These are phyloP conservation scores for Diaporthe ilicicola DNA, from an alignment of 2,329 filamentous ascomycete species.

Conservation along the genomic window DNA sequence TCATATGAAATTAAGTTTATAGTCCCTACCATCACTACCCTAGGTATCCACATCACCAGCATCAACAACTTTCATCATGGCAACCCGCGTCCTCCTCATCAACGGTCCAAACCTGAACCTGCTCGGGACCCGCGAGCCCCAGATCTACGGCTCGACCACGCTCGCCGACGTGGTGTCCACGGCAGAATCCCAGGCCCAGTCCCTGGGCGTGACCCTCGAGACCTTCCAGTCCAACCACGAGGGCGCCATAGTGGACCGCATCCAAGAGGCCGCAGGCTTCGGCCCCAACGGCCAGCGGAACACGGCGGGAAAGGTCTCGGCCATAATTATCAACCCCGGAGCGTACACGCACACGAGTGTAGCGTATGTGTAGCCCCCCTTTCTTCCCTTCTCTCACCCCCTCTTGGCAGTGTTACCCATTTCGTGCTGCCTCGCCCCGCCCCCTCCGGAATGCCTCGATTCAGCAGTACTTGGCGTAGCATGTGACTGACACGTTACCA, in stretches of 20 bases:
- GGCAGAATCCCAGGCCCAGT: conserved; percentile 57
- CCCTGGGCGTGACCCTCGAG: conserved; percentile 58
- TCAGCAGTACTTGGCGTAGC: background rate
- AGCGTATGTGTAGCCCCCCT: conserved; percentile 45
- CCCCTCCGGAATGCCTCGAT: background rate
- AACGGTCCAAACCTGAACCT: conserved; percentile 88
- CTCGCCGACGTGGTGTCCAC: conserved; percentile 66
- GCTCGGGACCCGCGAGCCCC: conserved; percentile 76
- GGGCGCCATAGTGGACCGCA: conserved; percentile 76
- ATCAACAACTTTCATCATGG: conserved; percentile 39
- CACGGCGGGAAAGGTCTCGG: conserved; percentile 57
- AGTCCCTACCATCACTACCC: too few relatives aligned
- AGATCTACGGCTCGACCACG: conserved; percentile 76
- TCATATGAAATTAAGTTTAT: background rate
- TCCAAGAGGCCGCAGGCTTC: conserved; percentile 68
- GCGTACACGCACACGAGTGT: conserved; percentile 81
- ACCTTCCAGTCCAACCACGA: conserved; percentile 82
- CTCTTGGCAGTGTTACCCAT: background rate
- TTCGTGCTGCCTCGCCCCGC: background rate
- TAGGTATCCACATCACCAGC: background rate
- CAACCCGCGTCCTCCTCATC: conserved; percentile 70
- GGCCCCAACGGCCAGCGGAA: conserved; percentile 25
- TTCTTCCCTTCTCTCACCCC: background rate
- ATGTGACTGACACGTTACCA: conserved; percentile 8
- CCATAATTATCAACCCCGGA: conserved; percentile 79